Evolutionary conservation across 2,329 filamentous ascomycete species (phyloP).

Genomic region (Phyllosticta citriasiana): DNA sequence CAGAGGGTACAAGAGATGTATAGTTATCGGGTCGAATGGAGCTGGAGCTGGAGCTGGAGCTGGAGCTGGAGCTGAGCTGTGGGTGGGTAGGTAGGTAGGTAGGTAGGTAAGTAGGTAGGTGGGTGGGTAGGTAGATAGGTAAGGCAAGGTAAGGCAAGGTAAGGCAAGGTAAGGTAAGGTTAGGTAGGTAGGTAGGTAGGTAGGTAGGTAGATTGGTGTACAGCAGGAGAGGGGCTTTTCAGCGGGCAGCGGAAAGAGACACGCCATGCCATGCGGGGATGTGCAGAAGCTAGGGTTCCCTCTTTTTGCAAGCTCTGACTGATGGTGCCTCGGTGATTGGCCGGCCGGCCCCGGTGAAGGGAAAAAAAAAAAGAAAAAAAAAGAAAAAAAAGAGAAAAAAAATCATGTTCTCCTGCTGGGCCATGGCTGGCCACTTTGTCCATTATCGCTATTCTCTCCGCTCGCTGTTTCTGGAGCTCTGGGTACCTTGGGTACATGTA

Average conservation of each 20-base stretch:
- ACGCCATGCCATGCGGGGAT: neutral
- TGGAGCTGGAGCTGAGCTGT: neutral
- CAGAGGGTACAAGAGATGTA: neutral
- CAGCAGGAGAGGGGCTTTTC: neutral
- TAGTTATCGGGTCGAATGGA: neutral
- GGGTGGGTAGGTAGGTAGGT: neutral
- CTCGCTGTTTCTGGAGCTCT: neutral
- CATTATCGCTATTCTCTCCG: neutral
- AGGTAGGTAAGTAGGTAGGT: neutral
- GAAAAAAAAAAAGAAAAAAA: neutral
- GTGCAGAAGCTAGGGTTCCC: conserved; percentile 1
- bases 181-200: no score
- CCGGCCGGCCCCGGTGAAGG: neutral
- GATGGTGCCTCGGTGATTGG: conserved; percentile 8
- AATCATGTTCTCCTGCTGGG: neutral
- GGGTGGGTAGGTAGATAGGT: neutral
- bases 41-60: neutral
- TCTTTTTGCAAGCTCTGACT: conserved; percentile 9
- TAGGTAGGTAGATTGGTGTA: no score
- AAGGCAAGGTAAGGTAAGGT: neutral
- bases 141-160: neutral
- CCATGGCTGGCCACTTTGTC: neutral
- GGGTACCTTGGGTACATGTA: neutral
- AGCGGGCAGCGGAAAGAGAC: neutral
- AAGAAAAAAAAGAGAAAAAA: no score